Percentiles rank a stretch among this genome's conserved stretches.
These are phyloP conservation scores for Lentinula sp. DNA, from an alignment of 768 basidiomycete species.

Conservation along the genomic window DNA sequence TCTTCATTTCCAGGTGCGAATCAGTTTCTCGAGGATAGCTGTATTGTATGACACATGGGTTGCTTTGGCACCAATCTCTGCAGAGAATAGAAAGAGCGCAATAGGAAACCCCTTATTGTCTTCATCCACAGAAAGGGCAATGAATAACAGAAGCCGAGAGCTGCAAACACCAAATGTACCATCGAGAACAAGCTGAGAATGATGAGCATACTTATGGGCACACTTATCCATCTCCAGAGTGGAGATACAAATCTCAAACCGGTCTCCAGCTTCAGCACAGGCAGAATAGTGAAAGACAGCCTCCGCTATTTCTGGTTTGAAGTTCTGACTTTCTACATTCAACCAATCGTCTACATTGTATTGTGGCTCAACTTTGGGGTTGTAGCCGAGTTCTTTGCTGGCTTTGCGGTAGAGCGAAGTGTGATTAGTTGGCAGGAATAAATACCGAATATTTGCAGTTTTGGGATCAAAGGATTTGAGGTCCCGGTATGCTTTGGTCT, in stretches of 20 bases:
- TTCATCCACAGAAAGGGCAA: constrained; percentile 23
- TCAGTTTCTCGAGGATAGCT: constrained; percentile 13
- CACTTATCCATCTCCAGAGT: constrained; percentile 19
- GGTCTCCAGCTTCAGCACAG: constrained; percentile 13
- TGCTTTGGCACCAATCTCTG: constrained; percentile 17
- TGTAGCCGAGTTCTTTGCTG: neutral
- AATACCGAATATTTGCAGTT: constrained; percentile 14
- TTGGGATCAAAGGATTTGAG: neutral
- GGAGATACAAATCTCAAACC: constrained; percentile 25
- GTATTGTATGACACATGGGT: constrained; percentile 24
- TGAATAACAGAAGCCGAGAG: constrained; percentile 21
- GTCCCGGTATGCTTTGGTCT: constrained; percentile 4
- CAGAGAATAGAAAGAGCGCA: constrained; percentile 27
- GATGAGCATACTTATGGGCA: constrained; percentile 16
- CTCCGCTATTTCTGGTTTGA: neutral
- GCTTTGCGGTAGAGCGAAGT: constrained; percentile 14
- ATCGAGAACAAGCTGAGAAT: constrained; percentile 14
- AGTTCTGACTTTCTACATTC: constrained; percentile 8
- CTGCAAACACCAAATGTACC: constrained; percentile 17
- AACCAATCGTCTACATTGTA: constrained; percentile 13
- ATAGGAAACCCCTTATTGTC: constrained; percentile 22
- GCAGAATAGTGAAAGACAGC: constrained; percentile 22
- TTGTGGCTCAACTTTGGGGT: neutral
- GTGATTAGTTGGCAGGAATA: constrained; percentile 13
- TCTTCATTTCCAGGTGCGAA: constrained; percentile 16